Percentiles rank a stretch among this genome's conserved stretches.
phyloP scores from a whole-genome alignment of 2,329 filamentous ascomycete genomes.

The Claviceps humidiphila region DNA sequence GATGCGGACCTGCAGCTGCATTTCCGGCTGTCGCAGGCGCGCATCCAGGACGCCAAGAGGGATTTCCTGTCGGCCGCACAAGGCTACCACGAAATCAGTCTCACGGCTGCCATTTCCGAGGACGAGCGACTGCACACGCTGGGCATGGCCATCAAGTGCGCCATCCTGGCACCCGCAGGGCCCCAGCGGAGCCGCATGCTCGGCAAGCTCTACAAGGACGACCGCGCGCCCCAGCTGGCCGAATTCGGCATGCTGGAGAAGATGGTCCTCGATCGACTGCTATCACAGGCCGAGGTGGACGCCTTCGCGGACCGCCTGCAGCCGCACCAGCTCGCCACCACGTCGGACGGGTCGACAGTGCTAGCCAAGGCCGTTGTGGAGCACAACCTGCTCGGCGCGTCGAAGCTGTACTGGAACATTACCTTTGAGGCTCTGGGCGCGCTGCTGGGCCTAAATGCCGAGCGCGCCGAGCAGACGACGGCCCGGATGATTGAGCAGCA shows the following conservation, averaged over 20 bases:
- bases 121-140: conserved; percentile 76
- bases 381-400: conserved; percentile 84
- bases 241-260: conserved; percentile 90
- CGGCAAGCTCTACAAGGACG: conserved; percentile 84
- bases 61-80: conserved; percentile 79
- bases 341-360: conserved; percentile 82
- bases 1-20: conserved; percentile 65
- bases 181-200: conserved; percentile 70
- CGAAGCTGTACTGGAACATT: conserved; percentile 67
- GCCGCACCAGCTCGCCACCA: conserved; percentile 82
- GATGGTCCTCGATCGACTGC: conserved; percentile 84
- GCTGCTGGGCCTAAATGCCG: conserved; percentile 64
- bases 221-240: conserved; percentile 58
- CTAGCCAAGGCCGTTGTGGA: conserved; percentile 88
- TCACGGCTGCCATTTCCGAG: conserved; percentile 67
- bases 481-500: conserved; percentile 95
- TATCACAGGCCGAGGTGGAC: conserved; percentile 69
- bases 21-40: conserved; percentile 83
- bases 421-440: conserved; percentile 60
- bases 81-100: conserved; percentile 78
- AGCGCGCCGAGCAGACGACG: conserved; percentile 80
- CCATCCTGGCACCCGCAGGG: conserved; percentile 81
- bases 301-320: conserved; percentile 70
- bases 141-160: conserved; percentile 78
- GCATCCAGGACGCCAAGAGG: conserved; percentile 82